These are phyloP conservation scores for Sphagnum fallax DNA, from an alignment of 228 moss, liverwort and hornwort genomes.

Conservation along the genomic window DNA sequence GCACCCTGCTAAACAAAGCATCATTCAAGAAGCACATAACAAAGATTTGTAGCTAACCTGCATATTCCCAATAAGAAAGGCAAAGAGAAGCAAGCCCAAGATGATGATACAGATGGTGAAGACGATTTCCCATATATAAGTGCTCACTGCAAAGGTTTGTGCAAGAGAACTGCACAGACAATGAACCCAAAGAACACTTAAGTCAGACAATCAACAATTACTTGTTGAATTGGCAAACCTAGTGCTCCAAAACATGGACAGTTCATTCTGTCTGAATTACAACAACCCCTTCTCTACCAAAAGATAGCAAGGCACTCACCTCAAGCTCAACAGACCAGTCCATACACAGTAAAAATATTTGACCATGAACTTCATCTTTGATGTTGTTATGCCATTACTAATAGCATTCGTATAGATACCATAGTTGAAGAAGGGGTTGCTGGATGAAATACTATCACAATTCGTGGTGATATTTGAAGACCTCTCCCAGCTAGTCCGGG, in stretches of 20 bases:
- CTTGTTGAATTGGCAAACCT: background rate
- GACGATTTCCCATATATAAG: constrained; percentile 41
- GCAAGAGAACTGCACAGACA: constrained; percentile 39
- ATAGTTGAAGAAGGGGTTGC: constrained; percentile 17
- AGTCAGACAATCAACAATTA: background rate
- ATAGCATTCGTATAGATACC: constrained; percentile 63
- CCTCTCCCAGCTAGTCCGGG: background rate
- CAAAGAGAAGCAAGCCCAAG: constrained; percentile 44
- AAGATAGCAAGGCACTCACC: constrained; percentile 20
- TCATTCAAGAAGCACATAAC: no score
- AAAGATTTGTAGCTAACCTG: constrained; percentile 20
- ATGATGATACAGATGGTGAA: constrained; percentile 42
- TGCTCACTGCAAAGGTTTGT: constrained; percentile 24
- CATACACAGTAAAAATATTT: constrained; percentile 88
- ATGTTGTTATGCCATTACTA: constrained; percentile 8
- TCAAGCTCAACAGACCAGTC: constrained; percentile 67
- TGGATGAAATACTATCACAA: background rate
- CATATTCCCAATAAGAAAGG: constrained; percentile 64
- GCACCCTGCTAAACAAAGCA: no score
- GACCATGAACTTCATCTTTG: constrained; percentile 24
- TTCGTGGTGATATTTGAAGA: rapidly evolving
- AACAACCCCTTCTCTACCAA: background rate
- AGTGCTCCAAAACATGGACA: no score
- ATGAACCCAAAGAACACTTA: background rate
- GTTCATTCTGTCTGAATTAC: background rate